These are phyloP conservation scores for Coprinopsis marcescibilis DNA, from an alignment of 768 basidiomycete species.

Conservation along the genomic window DNA sequence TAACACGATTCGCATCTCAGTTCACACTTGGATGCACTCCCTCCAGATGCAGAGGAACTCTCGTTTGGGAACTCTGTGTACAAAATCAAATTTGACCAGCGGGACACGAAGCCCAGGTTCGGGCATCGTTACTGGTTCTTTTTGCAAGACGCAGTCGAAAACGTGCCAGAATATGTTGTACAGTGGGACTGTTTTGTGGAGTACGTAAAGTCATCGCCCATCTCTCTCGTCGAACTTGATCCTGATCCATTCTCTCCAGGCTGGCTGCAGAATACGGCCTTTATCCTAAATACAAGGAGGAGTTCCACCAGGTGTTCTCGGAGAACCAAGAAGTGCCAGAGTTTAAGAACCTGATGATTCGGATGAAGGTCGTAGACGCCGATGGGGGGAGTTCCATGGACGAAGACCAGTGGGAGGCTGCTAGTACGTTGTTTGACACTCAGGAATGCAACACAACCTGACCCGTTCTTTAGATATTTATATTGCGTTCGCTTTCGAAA, in stretches of 20 bases:
- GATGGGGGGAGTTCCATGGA: slow-evolving; percentile 90
- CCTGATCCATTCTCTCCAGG: slow-evolving; percentile 33
- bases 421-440: slow-evolving; percentile 59
- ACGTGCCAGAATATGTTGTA: slow-evolving; percentile 98
- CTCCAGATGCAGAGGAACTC: slow-evolving; percentile 59
- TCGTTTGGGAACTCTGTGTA: slow-evolving; percentile 91
- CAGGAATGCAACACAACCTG: slow-evolving; percentile 4
- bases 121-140: slow-evolving; percentile 95
- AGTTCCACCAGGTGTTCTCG: slow-evolving; percentile 85
- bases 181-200: slow-evolving; percentile 87
- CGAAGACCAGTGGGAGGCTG: slow-evolving; percentile 95
- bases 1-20: slow-evolving; percentile 37
- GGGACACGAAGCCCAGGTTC: slow-evolving; percentile 55
- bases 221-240: neutral
- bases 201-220: slow-evolving; percentile 46
- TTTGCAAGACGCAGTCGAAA: slow-evolving; percentile 90
- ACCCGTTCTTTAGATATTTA: slow-evolving; percentile 65
- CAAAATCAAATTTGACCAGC: slow-evolving; percentile 78
- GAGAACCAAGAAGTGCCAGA: slow-evolving; percentile 71
- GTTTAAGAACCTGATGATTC: slow-evolving; percentile 74
- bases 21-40: slow-evolving; percentile 64
- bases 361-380: slow-evolving; percentile 88
- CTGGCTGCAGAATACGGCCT: slow-evolving; percentile 82
- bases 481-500: slow-evolving; percentile 89
- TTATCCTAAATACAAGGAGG: slow-evolving; percentile 67